phyloP scores from a whole-genome alignment of 2,329 filamentous ascomycete species.

The Trichoderma guizhouense region DNA sequence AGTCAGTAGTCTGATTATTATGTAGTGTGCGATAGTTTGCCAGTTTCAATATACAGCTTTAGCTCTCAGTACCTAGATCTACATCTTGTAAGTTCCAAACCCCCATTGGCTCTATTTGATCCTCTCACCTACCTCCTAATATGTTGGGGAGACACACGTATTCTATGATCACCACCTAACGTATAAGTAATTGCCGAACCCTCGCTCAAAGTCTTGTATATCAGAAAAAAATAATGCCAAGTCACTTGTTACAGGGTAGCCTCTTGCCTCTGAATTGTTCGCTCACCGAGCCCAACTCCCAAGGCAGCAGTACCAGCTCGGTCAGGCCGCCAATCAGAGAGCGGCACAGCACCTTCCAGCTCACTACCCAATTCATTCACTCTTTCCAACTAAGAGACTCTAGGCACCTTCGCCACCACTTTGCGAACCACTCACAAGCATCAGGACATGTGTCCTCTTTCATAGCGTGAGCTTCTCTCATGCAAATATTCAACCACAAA shows the following conservation, averaged over 20 bases:
- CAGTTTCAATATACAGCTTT: too few species aligned
- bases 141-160: neutral
- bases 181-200: neutral
- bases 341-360: neutral
- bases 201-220: neutral
- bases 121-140: neutral
- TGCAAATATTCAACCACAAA: neutral
- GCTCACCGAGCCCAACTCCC: neutral
- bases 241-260: neutral
- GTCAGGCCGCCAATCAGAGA: neutral
- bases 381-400: neutral
- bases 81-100: too few species aligned
- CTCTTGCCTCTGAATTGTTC: neutral
- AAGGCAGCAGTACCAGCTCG: neutral
- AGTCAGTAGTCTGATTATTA: too few species aligned
- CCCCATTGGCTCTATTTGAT: neutral
- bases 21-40: too few species aligned
- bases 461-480: neutral
- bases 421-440: neutral
- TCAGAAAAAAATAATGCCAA: neutral
- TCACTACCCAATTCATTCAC: too few species aligned
- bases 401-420: constrained; percentile 11
- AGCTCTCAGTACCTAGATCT: too few species aligned
- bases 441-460: constrained; percentile 28
- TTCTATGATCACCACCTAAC: neutral